Percentiles rank a stretch among this genome's conserved stretches.
phyloP scores from a whole-genome alignment of 1,139 yeast species.

The Kodamaea anthophila region DNA sequence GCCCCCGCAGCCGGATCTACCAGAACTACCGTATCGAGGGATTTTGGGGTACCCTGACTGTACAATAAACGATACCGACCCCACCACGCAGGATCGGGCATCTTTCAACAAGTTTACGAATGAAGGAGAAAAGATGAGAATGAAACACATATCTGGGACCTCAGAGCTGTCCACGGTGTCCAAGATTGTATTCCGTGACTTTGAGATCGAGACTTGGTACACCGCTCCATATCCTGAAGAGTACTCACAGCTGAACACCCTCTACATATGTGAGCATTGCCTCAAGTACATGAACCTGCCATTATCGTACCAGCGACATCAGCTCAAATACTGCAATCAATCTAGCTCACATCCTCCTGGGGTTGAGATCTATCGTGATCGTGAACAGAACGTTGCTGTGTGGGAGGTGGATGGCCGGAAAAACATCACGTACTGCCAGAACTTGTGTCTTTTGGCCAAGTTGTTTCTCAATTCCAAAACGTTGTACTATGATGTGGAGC shows the following conservation, averaged over 20 bases:
- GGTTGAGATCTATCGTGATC: conserved; percentile 74
- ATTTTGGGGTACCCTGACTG: conserved; percentile 55
- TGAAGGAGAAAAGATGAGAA: conserved; percentile 20
- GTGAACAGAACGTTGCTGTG: conserved; percentile 46
- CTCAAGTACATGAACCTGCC: conserved; percentile 74
- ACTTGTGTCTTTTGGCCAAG: conserved; percentile 82
- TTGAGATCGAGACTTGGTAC: conserved; percentile 85
- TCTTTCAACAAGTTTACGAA: conserved; percentile 32
- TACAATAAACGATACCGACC: conserved; percentile 55
- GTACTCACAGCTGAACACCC: conserved; percentile 53
- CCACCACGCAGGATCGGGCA: conserved; percentile 45
- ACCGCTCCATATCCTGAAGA: conserved; percentile 92
- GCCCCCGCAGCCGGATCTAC: conserved; percentile 1
- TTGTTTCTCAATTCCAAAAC: conserved; percentile 87
- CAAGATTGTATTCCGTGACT: conserved; percentile 61
- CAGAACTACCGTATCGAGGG: conserved; percentile 61
- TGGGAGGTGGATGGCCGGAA: conserved; percentile 94
- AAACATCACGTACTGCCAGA: conserved; percentile 78
- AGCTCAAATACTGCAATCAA: conserved; percentile 55
- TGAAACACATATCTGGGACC: not conserved
- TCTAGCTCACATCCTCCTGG: conserved; percentile 79
- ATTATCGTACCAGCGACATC: conserved; percentile 63
- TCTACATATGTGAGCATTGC: conserved; percentile 83
- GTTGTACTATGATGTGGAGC: conserved; percentile 89
- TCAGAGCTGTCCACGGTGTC: conserved; percentile 25